Evolutionary conservation across 257 asterid species (phyloP), one percentile per base, ranked within the genome.

Genomic region (Thymus quinquecostatus): DNA sequence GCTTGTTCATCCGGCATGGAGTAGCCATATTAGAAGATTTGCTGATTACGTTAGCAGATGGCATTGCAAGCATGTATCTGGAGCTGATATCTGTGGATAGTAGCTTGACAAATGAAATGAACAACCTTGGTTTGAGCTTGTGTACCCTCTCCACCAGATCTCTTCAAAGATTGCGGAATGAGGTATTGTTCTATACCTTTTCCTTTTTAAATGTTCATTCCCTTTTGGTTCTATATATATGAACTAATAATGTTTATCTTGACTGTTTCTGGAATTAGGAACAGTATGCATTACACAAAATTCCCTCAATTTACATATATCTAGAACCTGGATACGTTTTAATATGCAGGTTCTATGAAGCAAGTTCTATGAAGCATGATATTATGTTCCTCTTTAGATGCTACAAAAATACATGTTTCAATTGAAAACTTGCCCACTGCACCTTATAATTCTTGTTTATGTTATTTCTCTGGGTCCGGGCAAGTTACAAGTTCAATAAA

Each of bases 31-130:
- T 92, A 73, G 96, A 94, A 84, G 98, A 94, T 87, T 76, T 94
- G 80, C 84, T 91, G 73, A 91, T 91, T 81, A 81, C 85, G 12
- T 71, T 94, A 71, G 98, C 99, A 8, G 96, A 94, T 84, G 98
- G 96, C 68, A 81, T 88, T 77, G 96, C 99, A 61, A 83, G 91
- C 87, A 91, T 86, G 90, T 91, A 94, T 74, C 84, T 94, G 86
- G 98, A 94, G 87, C 98, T 94, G 80, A 88, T 94, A 76, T 94
- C 99, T 45, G 93, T 94, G 64, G 99, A 94, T 73, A 79, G 97
- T 82, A 83, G 93, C 86, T 50, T 87, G 77, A 78, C 85, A 66
- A 78, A 64, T 73, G 89, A 85, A 73, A 85, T 82, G 75, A 82
- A 78, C 82, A 76, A 82, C 74, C 89, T 85, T 36, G 87, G 89